Evolutionary conservation across 768 basidiomycete species (phyloP), one percentile per base, ranked within the genome.

Genomic region (Boletellus sp.): DNA sequence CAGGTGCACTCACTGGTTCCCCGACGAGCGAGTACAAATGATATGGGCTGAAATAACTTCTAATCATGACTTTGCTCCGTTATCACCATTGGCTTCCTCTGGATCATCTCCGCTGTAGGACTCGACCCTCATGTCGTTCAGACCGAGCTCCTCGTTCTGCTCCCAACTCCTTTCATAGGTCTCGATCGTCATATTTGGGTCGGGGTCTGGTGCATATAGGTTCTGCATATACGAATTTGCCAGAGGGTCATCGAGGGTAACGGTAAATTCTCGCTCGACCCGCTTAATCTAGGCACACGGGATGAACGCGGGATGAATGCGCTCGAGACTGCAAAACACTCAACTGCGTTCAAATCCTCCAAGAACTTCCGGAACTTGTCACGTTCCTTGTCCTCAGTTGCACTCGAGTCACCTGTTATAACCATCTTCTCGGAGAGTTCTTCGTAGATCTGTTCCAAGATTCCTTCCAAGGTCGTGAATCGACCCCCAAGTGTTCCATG

Each of bases 201-300:
- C 95, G 0, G 90, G 84, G 63, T 99, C 95, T 4, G 96, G 96
- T 0, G 96, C 95, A 64, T 95, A 97, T n/a, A 94, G 60, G 66
- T 93, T 96, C 67, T 99, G 96, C 39, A 99, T 73, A 63, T 98
- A 94, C 3, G 92, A 94, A 67, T 98, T 97, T 13, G 91, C 86
- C 17, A 98, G 75, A 3, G 96, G 96, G 63, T 98, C 95, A 62
- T 98, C 95, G 10, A 99, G 74, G 65, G 98, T 87, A 52, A 99
- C 65, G 0, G 95, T 98, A 71, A 95, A 99, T 4, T 87, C 85
- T 31, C 74, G 75, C 45, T 84, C 78, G 12, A 80, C 94, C 38
- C 75, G 77, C 70, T 91, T 93, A 55, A 94, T 79, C 87, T 92
- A 34, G 20, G 35, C 22, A 7, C 36, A 13, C 20, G 13, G 28